Base-by-base conservation (phyloP, 371 early-diverging fungal genomes). In the Apophysomyces ossiformis region DNA sequence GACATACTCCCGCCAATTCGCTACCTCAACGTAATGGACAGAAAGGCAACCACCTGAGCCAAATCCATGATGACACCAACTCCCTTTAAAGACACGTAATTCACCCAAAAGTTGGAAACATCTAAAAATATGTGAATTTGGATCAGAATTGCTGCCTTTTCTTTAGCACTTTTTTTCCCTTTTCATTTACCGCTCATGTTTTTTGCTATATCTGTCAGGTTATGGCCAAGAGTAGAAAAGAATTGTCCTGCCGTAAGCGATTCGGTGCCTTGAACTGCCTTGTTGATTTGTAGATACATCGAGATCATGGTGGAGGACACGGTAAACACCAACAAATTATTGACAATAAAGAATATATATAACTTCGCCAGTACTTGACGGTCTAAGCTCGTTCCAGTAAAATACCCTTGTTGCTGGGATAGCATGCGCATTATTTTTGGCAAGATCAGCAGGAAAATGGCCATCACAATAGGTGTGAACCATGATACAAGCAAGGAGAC, bases 351-450 rank as follows among this genome's bases (percentile, higher is more conserved):
- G 76, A 93, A 95, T 11, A 88, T 79, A 69, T 90, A 93, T 65
- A 90, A 86, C 72, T 93, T 94, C 61, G 89, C 81, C 64, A 93
- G 81, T 8, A 93, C 90, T 64, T 82, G 77, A 37, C 92, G 86
- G 59, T 95, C 93, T 9, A 92, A 79, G 3, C 89, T 92, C 0
- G 91, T 86, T 37, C 85, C 75, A 18, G 93, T 91, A 41, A 83
- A 65, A 41, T 90, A 90, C n/a, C 95, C 95, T 75, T 94, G 94
- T 63, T 90, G 85, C 38, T 87, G 75, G 9, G 93, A 87, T 44
- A 93, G 63, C 43, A 85, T 74, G 0, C 90, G 82, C 60, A 95
- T 86, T 7, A 89, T 67, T 45, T 83, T 78, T 39, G 93, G 94
- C 56, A 94, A 75, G 7, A 90, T 62, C 37, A 88, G 81, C 70